Evolutionary conservation across 75 land plant genomes (phyloP).

Genomic region (Cupressus sempervirens): DNA sequence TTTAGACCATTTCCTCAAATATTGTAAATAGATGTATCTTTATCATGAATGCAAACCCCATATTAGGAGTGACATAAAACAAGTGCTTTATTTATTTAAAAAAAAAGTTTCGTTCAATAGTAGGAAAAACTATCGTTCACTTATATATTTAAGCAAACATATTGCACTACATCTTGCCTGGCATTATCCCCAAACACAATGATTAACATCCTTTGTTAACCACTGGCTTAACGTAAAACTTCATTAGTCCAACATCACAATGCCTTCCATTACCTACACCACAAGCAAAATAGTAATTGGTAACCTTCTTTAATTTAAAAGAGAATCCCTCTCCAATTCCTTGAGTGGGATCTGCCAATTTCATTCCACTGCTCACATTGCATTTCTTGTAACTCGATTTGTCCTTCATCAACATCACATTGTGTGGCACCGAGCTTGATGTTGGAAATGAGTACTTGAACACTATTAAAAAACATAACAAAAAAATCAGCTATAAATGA

Average conservation of each 20-base stretch:
- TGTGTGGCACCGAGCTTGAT: neutral
- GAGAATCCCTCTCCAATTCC: slow-evolving; percentile 5
- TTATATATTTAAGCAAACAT: neutral
- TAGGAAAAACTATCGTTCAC: too few relatives aligned
- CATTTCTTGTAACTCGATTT: slow-evolving; percentile 1
- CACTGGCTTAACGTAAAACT: slow-evolving; percentile 10
- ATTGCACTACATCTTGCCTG: slow-evolving; percentile 12
- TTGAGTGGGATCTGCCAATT: slow-evolving; percentile 8
- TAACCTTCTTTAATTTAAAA: slow-evolving; percentile 4
- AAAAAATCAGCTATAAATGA: too few relatives aligned
- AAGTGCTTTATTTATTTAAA: too few relatives aligned
- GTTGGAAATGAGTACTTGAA: neutral
- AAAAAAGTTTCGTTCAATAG: neutral
- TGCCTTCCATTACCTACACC: slow-evolving; percentile 16
- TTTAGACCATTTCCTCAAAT: too few relatives aligned
- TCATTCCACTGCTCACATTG: neutral
- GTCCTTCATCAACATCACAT: slow-evolving; percentile 11
- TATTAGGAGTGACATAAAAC: too few relatives aligned
- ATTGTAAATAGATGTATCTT: too few relatives aligned
- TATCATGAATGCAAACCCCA: too few relatives aligned
- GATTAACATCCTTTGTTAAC: too few relatives aligned
- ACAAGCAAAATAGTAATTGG: slow-evolving; percentile 16
- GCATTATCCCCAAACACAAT: neutral
- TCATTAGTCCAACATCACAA: slow-evolving; percentile 22
- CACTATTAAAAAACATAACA: neutral